Evolutionary conservation across 2,329 filamentous ascomycete species (phyloP).

Genomic region (Neofusicoccum ribis): DNA sequence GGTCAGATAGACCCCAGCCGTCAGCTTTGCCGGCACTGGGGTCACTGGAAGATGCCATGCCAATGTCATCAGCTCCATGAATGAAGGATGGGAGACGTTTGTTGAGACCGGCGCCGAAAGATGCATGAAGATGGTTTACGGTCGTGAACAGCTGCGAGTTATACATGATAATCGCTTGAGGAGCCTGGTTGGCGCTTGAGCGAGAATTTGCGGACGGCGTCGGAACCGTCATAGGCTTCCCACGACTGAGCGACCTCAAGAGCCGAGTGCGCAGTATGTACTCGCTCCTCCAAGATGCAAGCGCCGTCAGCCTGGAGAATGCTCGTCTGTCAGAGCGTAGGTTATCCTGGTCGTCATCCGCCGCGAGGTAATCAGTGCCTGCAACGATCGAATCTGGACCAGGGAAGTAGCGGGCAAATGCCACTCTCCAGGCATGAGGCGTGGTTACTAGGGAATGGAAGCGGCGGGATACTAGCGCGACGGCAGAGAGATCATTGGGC

Average conservation of each 20-base stretch:
- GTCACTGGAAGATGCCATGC: slow-evolving; percentile 78
- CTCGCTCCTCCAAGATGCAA: slow-evolving; percentile 95
- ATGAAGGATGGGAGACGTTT: slow-evolving; percentile 78
- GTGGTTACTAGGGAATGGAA: slow-evolving; percentile 87
- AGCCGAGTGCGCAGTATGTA: slow-evolving; percentile 87
- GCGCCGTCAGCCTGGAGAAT: slow-evolving; percentile 77
- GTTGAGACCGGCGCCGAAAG: slow-evolving; percentile 64
- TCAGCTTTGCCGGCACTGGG: slow-evolving; percentile 74
- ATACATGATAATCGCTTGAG: slow-evolving; percentile 77
- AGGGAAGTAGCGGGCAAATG: slow-evolving; percentile 88
- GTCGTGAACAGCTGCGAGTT: slow-evolving; percentile 79
- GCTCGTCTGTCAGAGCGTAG: slow-evolving; percentile 72
- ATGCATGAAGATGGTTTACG: slow-evolving; percentile 76
- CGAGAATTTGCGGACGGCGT: slow-evolving; percentile 30
- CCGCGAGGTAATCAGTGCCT: slow-evolving; percentile 46
- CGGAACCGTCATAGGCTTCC: slow-evolving; percentile 66
- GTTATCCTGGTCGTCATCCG: slow-evolving; percentile 34
- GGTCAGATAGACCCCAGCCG: slow-evolving; percentile 78
- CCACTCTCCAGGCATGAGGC: slow-evolving; percentile 89
- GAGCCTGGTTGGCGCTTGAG: slow-evolving; percentile 61
- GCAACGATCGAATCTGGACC: slow-evolving; percentile 62
- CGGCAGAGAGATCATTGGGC: slow-evolving; percentile 76
- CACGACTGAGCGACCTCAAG: slow-evolving; percentile 75
- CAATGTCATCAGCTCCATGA: slow-evolving; percentile 78
- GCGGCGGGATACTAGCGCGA: slow-evolving; percentile 82